Base-by-base conservation (phyloP, 768 basidiomycete genomes). In the Trametes punicea region DNA sequence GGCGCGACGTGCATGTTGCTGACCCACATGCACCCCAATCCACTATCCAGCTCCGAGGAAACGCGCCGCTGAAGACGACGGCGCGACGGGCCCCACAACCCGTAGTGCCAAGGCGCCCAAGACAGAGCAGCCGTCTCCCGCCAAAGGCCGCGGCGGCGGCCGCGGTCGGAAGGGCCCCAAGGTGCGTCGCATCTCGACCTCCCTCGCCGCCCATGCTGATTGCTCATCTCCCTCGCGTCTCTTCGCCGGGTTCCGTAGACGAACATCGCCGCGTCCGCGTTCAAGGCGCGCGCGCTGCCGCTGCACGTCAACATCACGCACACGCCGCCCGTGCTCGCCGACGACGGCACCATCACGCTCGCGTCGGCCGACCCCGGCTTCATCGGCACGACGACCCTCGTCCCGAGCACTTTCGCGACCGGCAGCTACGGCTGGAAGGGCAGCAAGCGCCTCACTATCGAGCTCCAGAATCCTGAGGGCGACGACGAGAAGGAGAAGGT, bases 401-500 rank as follows among this genome's bases (percentile, higher is more conserved):
- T 77, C 3, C 81, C 90, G 1, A 78, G 71, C 55, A 74, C 79
- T 34, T 90, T 93, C 70, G 64, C 74, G 13, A 90, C 88, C 0
- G 88, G 90, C 10, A 88, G 87, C 65, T 90, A 87, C 67, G 90
- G 91, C 16, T 93, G 90, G 90, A 92, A 90, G 68, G 90, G 85
- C 2, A 80, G 70, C 68, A 87, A 84, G 68, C 79, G 83, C 23
- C 70, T 91, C 56, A 77, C 75, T 1, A 76, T 93, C 47, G 86
- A 90, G 64, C 67, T 92, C 15, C 74, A 80, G 51, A 75, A 76
- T 52, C 65, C 73, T 0, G 78, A 81, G 15, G 72, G 69, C 15
- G 75, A 69, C 13, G 81, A 73, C 38, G 75, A 77, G 50, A 83
- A 78, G 68, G 82, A 83, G 69, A 84, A 80, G 58, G 85, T 92